Conservation (phyloP, 345 rosid species). For the Brassica nigra region DNA sequence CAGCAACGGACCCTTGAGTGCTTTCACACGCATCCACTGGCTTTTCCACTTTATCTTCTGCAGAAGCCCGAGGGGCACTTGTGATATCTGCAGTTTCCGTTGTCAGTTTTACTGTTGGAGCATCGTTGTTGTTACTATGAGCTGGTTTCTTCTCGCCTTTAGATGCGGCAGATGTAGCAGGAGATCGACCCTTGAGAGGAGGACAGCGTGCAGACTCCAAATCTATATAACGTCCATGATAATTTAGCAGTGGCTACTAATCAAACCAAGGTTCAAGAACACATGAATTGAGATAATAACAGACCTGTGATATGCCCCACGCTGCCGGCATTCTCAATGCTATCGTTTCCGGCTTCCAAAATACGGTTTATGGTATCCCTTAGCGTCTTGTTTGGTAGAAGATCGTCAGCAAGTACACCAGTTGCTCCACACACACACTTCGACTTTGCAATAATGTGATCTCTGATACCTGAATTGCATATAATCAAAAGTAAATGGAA, state of each 20-base stretch:
- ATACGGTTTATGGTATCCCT: conserved; percentile 93
- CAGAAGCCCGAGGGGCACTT: conserved; percentile 43
- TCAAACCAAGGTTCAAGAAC: conserved; percentile 11
- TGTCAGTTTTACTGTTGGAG: conserved; percentile 46
- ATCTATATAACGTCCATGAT: conserved; percentile 43
- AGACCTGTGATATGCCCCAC: conserved; percentile 84
- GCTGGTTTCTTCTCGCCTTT: conserved; percentile 74
- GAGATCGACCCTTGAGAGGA: conserved; percentile 74
- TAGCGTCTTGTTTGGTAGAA: conserved; percentile 91
- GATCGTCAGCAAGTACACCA: conserved; percentile 90
- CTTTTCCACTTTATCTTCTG: conserved; percentile 52
- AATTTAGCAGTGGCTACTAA: conserved; percentile 17
- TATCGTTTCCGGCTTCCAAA: conserved; percentile 87
- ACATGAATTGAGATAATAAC: conserved; percentile 13
- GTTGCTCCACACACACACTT: conserved; percentile 87
- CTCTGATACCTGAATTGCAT: conserved; percentile 74
- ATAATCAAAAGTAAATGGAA: neutral
- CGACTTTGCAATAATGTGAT: conserved; percentile 70
- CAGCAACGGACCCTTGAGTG: conserved; percentile 61
- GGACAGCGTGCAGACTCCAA: conserved; percentile 79
- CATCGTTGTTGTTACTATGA: conserved; percentile 50
- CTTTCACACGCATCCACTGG: conserved; percentile 64
- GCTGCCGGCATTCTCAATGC: conserved; percentile 84
- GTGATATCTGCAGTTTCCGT: conserved; percentile 50
- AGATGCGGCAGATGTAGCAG: conserved; percentile 70